Percentiles rank a stretch among this genome's conserved stretches.
These are phyloP conservation scores for Chlamydomonas urium DNA, from an alignment of 139 green algal species.

Conservation along the genomic window DNA sequence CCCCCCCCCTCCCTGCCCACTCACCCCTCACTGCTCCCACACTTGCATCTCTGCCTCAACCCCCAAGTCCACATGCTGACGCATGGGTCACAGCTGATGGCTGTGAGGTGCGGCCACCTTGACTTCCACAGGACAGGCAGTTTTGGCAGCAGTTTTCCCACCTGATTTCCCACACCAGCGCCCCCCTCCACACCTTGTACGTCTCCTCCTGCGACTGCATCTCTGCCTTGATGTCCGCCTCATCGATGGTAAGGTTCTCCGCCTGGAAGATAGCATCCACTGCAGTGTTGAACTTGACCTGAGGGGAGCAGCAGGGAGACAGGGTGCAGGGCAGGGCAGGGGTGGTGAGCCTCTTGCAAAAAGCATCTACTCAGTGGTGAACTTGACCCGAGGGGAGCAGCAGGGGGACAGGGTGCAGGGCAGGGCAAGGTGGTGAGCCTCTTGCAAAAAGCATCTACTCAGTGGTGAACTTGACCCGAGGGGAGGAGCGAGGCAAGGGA, in stretches of 20 bases:
- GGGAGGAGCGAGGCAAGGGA: no score
- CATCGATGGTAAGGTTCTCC: slow-evolving; percentile 23
- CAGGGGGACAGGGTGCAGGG: no score
- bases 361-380: slow-evolving; percentile 37
- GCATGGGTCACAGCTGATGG: no score
- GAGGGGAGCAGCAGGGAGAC: no score
- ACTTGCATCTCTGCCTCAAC: background rate
- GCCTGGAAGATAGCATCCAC: slow-evolving; percentile 32
- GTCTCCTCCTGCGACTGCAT: slow-evolving; percentile 17
- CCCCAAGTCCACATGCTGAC: no score
- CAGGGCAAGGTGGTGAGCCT: no score
- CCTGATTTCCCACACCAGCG: no score
- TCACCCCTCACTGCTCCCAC: background rate
- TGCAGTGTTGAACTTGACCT: slow-evolving; percentile 39
- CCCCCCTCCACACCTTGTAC: slow-evolving; percentile 24
- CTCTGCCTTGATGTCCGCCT: slow-evolving; percentile 25
- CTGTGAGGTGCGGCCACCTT: no score
- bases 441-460: slow-evolving; percentile 31
- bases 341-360: no score
- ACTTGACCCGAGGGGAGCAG: slow-evolving; percentile 31
- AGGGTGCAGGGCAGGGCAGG: no score
- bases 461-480: slow-evolving; percentile 37
- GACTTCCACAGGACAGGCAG: no score
- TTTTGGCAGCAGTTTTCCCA: no score
- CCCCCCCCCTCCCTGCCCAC: background rate